Base-by-base conservation (phyloP, 2,329 filamentous ascomycete species). In the Fusarium sp. region DNA sequence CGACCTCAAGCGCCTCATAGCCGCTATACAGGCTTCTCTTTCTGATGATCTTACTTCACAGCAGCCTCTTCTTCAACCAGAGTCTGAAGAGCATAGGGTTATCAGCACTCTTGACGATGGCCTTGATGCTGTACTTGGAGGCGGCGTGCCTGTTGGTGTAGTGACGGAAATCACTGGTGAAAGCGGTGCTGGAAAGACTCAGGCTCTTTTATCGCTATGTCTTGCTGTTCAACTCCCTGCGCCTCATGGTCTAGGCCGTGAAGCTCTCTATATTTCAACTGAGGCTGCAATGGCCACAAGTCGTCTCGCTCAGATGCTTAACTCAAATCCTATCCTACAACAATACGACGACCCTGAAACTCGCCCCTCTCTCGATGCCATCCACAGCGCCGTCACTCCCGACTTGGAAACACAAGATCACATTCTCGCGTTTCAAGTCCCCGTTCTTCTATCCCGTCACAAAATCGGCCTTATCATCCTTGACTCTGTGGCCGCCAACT, bases 341-440 rank as follows among this genome's bases (percentile, higher is more conserved):
- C 60, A 72, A 49, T 70, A 68, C 69, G 29, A 71, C 16, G 66
- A 69, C 16, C 63, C 52, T 15, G 63, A 66, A 11, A 48, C 70
- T 37, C 76, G 75, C 18, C 85, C 94, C 2, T 92, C 92, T 0
- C 85, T 98, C 8, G 89, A 93, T 78, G 85, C 86, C 69, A 90
- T 99, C 68, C 86, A 94, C 73, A 93, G 91, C 77, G 92, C 96
- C 69, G 89, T 91, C 49, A 94, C 93, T 12, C 92, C 93, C 31
- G 94, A 98, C 77, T 89, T 98, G 57, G 96, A 98, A 80, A 91
- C 92, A 1, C 96, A 99, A 80, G 95, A 98, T 63, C 95, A 98
- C 80, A 97, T 99, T 76, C 84, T 98, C 26, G 90, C 90, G 69
- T 98, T 93, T 80, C 96, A 99, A 79, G 90, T 98, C 8, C 96